Conservation (phyloP, 2,329 filamentous ascomycete genomes). For the Epichloe uncinata region DNA sequence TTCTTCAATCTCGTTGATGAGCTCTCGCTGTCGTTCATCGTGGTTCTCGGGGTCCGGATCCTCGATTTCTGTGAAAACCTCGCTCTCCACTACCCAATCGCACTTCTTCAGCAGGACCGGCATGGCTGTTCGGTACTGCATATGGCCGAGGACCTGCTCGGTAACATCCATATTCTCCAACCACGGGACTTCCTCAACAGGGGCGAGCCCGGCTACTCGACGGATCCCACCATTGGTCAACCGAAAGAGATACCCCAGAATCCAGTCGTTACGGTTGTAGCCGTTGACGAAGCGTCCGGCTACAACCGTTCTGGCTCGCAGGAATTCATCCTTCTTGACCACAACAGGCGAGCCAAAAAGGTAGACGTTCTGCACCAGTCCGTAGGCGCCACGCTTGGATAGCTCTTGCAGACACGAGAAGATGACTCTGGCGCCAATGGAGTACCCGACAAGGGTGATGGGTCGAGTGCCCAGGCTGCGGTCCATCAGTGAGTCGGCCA, state of each 20-base stretch:
- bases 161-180: constrained; percentile 87
- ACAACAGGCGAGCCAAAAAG: constrained; percentile 88
- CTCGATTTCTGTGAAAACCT: constrained; percentile 93
- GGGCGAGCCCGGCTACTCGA: constrained; percentile 69
- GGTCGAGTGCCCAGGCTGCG: constrained; percentile 83
- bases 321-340: constrained; percentile 79
- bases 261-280: constrained; percentile 94
- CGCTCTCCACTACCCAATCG: constrained; percentile 81
- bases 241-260: constrained; percentile 88
- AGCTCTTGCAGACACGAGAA: constrained; percentile 85
- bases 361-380: constrained; percentile 88
- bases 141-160: constrained; percentile 75
- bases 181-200: constrained; percentile 61
- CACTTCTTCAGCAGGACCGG: constrained; percentile 74
- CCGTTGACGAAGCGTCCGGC: constrained; percentile 90
- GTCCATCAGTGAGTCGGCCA: constrained; percentile 88
- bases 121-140: constrained; percentile 93
- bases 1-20: constrained; percentile 94
- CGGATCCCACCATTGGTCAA: constrained; percentile 87
- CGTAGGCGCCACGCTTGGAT: constrained; percentile 67
- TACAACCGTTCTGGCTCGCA: constrained; percentile 69
- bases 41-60: constrained; percentile 95
- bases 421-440: constrained; percentile 81
- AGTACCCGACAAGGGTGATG: constrained; percentile 89
- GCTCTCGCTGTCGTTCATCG: constrained; percentile 69